Percentiles rank a stretch among this genome's conserved stretches.
Conservation (phyloP, 495 filamentous ascomycete species). For the Neurospora pannonica region DNA sequence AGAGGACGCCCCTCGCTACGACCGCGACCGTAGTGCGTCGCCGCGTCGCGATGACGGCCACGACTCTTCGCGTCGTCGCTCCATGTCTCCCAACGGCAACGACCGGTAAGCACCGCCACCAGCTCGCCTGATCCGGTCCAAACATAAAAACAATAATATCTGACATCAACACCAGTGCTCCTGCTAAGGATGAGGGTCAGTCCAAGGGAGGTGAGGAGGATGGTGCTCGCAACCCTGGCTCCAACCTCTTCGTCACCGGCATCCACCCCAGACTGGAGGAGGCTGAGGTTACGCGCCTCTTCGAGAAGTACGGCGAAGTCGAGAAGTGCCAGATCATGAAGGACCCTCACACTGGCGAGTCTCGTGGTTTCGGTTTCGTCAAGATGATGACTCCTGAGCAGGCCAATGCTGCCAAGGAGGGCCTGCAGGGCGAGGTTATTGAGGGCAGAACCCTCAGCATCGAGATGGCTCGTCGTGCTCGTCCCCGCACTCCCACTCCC, state of each 20-base stretch:
- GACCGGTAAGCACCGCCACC: constrained; percentile 58
- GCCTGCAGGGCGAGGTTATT: constrained; percentile 87
- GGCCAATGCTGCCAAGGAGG: constrained; percentile 94
- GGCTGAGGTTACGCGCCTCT: constrained; percentile 83
- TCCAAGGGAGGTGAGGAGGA: constrained; percentile 59
- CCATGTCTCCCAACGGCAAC: constrained; percentile 60
- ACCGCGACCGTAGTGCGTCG: constrained; percentile 79
- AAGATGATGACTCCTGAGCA: constrained; percentile 93
- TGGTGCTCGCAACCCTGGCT: constrained; percentile 78
- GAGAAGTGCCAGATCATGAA: constrained; percentile 99
- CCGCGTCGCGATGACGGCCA: constrained; percentile 67
- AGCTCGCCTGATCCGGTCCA: constrained; percentile 21
- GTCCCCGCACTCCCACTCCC: constrained; percentile 90
- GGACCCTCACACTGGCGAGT: constrained; percentile 95
- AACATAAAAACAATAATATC: constrained; percentile 24
- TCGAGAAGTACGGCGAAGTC: constrained; percentile 96
- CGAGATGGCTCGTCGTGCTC: constrained; percentile 93
- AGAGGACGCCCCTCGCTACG: constrained; percentile 74
- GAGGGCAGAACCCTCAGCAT: constrained; percentile 96
- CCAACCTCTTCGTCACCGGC: constrained; percentile 97
- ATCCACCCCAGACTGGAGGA: constrained; percentile 93
- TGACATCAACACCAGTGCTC: constrained; percentile 12
- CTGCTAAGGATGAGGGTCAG: constrained; percentile 23
- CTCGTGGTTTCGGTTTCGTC: constrained; percentile 97
- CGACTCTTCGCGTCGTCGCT: constrained; percentile 60